These are phyloP conservation scores for Penicillium ochrochloron DNA, from an alignment of 495 filamentous ascomycete species.

Conservation along the genomic window DNA sequence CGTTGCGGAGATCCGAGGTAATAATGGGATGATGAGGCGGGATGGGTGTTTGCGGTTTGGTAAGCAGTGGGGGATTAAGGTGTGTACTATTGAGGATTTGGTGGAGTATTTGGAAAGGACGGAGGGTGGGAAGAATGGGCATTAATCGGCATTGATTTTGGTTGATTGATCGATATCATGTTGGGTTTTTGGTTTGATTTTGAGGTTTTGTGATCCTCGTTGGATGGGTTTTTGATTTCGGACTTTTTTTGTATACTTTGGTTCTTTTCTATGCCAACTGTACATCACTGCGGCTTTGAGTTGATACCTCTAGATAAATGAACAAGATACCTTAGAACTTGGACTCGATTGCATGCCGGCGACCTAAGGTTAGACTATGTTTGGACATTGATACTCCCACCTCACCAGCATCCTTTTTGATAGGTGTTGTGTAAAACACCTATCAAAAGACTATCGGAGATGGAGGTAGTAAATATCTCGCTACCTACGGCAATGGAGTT, in stretches of 20 bases:
- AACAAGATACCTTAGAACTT: constrained; percentile 20
- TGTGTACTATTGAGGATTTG: constrained; percentile 94
- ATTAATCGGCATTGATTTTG: constrained; percentile 26
- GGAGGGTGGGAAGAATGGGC: constrained; percentile 46
- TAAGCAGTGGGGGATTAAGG: constrained; percentile 83
- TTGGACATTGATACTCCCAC: background rate
- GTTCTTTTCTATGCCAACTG: constrained; percentile 21
- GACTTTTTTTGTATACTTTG: constrained; percentile 17
- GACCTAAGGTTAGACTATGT: background rate
- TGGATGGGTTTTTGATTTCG: constrained; percentile 4
- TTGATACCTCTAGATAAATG: constrained; percentile 33
- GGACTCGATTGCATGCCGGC: background rate
- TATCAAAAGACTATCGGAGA: no score
- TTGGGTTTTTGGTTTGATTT: no score
- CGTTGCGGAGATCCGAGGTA: constrained; percentile 57
- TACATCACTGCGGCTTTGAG: constrained; percentile 27
- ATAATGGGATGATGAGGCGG: constrained; percentile 87
- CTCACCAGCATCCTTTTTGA: background rate
- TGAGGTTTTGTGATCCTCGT: background rate
- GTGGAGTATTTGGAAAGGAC: constrained; percentile 73
- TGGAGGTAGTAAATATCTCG: no score
- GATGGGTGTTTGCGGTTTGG: constrained; percentile 92
- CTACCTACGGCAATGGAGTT: no score
- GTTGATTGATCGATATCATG: background rate
- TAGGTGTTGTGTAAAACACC: background rate